Base-by-base conservation (phyloP, 768 basidiomycete species). In the Suillus fuscotomentosus region DNA sequence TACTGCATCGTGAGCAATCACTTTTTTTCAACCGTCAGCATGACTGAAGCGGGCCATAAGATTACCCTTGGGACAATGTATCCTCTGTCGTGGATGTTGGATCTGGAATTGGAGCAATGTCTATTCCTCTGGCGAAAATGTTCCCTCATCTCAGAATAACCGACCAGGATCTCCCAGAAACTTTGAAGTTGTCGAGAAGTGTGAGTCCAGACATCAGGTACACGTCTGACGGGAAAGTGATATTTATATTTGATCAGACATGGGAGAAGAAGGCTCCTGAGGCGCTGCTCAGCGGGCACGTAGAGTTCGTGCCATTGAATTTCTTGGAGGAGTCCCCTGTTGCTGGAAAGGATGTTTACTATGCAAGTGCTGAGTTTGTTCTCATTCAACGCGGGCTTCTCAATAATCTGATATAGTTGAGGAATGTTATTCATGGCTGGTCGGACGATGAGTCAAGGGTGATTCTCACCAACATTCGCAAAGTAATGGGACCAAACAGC, bases 111-210 rank as follows among this genome's bases (percentile, higher is more conserved):
- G 75, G 75, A 6, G 68, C 70, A 3, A 62, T 76, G 14, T 73
- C 76, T 55, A 42, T 72, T 1, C 68, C 71, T 24, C 70, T 76
- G 60, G 60, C 70, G 8, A 75, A 67, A 56, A 66, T 62, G 50
- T 68, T 68, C 53, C 74, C 75, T 3, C 70, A 73, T 24, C 47
- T 76, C 38, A 72, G 70, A 43, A 68, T 77, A 42, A 53, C 54
- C 3, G 48, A 73, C 31, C 76, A 76, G 63, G 75, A 76, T 60
- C 62, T 76, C n/a, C 76, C 73, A n/a, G 70, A 69, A 39, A 68
- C 72, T 10, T 38, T 74, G 15, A 62, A 8, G 15, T 67, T 63
- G n/a, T 36, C 36, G 9, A 36, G 36, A 36, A 8, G 4, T 36
- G 36, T 36, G 36, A 36, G 71, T 7, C 6, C 41, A 42, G 5